These are phyloP conservation scores for Fraxinus latifolia DNA, from an alignment of 305 asterid species.

Conservation along the genomic window DNA sequence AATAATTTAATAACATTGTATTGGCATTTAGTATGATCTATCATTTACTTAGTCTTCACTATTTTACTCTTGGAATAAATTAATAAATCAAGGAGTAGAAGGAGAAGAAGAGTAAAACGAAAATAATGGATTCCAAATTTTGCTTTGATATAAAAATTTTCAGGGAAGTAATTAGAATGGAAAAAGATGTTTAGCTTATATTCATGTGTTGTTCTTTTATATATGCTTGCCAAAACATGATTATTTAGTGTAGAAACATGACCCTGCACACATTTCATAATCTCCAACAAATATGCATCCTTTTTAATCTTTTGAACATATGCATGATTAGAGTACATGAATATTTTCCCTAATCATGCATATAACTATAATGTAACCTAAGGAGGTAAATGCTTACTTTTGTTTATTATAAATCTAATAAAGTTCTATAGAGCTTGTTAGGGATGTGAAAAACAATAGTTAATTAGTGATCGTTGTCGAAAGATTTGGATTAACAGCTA, in stretches of 20 bases:
- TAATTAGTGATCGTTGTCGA: neutral
- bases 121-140: neutral
- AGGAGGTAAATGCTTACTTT: neutral
- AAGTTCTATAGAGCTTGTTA: neutral
- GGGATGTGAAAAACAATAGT: neutral
- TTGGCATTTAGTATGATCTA: neutral
- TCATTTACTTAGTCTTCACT: constrained; percentile 10
- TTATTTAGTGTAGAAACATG: constrained; percentile 7
- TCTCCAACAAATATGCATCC: neutral
- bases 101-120: neutral
- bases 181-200: neutral
- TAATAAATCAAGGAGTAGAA: neutral
- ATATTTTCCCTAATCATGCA: constrained; percentile 5
- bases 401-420: neutral
- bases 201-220: neutral
- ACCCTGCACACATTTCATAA: neutral
- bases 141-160: neutral
- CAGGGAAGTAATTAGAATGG: constrained; percentile 1
- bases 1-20: neutral
- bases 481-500: neutral
- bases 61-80: neutral
- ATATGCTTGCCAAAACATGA: constrained; percentile 1
- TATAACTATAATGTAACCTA: neutral
- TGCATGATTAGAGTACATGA: constrained; percentile 27
- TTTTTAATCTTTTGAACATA: constrained; percentile 36